Conservation (phyloP, 2,329 filamentous ascomycete genomes). For the Penicillium sp. region DNA sequence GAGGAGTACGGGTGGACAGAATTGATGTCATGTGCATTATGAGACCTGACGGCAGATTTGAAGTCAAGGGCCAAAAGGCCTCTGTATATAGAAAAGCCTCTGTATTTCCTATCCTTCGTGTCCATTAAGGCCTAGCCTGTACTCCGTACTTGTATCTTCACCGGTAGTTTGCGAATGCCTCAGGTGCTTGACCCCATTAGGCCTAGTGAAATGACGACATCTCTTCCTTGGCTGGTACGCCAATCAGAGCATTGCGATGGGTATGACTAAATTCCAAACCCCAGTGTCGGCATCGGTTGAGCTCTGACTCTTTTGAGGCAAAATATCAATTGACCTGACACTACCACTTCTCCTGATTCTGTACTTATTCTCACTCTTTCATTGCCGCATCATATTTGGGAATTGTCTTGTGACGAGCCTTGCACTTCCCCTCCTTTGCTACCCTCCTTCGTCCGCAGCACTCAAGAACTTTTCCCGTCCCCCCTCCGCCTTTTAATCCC, state of each 20-base stretch:
- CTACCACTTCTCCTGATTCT: slow-evolving; percentile 8
- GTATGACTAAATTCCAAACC: slow-evolving; percentile 21
- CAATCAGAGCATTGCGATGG: slow-evolving; percentile 17
- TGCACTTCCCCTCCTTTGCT: not conserved
- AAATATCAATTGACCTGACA: slow-evolving; percentile 16
- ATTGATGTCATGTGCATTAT: slow-evolving; percentile 12
- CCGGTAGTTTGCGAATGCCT: slow-evolving; percentile 5
- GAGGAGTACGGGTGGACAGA: slow-evolving; percentile 1
- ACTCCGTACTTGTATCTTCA: not conserved
- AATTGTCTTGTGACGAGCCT: not conserved
- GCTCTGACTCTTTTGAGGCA: slow-evolving; percentile 22
- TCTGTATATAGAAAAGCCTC: slow-evolving; percentile 16
- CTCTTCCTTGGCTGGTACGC: slow-evolving; percentile 6
- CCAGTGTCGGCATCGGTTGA: slow-evolving; percentile 13
- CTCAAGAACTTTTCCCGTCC: slow-evolving; percentile 25
- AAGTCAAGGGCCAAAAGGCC: not conserved
- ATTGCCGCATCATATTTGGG: not conserved
- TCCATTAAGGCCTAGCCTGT: not conserved
- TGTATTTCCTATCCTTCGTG: not conserved
- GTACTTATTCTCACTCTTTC: slow-evolving; percentile 4
- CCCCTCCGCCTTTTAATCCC: slow-evolving; percentile 25
- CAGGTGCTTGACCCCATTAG: slow-evolving; percentile 10
- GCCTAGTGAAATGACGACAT: slow-evolving; percentile 28
- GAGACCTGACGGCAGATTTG: slow-evolving; percentile 15
- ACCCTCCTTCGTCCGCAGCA: not conserved